A percentile compares a stretch with the other conserved stretches of the same genome.
phyloP scores from a whole-genome alignment of 1,284 basidiomycete species.

The Puccinia horiana region DNA sequence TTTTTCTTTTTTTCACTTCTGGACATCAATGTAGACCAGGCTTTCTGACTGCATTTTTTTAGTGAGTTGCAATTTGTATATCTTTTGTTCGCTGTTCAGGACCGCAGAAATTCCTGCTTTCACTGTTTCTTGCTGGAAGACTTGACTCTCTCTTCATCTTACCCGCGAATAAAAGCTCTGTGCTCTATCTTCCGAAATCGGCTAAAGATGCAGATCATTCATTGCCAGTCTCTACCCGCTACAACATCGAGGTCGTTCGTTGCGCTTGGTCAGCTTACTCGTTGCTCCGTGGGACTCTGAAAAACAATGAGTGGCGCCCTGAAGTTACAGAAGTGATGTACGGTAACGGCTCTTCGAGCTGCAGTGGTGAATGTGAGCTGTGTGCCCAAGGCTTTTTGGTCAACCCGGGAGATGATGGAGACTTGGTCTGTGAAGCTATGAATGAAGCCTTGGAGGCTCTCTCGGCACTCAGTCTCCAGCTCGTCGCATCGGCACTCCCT shows the following conservation, averaged over 20 bases:
- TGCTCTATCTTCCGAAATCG: constrained; percentile 32
- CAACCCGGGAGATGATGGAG: constrained; percentile 25
- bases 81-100: constrained; percentile 27
- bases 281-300: constrained; percentile 1
- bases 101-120: constrained; percentile 39
- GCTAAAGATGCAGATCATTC: constrained; percentile 39
- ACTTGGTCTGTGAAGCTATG: constrained; percentile 42
- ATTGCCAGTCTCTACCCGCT: constrained; percentile 15
- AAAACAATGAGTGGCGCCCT: constrained; percentile 13
- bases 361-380: constrained; percentile 14
- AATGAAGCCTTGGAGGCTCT: constrained; percentile 47
- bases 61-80: constrained; percentile 46
- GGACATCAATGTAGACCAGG: too few relatives aligned
- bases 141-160: constrained; percentile 23
- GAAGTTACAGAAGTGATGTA: constrained; percentile 27
- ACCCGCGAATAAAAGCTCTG: constrained; percentile 7
- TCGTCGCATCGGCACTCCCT: constrained; percentile 20
- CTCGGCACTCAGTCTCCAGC: constrained; percentile 38
- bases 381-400: constrained; percentile 35
- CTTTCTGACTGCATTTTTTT: background rate
- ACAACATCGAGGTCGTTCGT: constrained; percentile 39
- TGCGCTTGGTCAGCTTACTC: constrained; percentile 32
- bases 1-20: background rate
- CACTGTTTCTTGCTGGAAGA: constrained; percentile 34
- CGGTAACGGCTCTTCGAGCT: background rate